phyloP scores from a whole-genome alignment of 2,329 filamentous ascomycete genomes.

The Gnomoniopsis smithogilvyi region DNA sequence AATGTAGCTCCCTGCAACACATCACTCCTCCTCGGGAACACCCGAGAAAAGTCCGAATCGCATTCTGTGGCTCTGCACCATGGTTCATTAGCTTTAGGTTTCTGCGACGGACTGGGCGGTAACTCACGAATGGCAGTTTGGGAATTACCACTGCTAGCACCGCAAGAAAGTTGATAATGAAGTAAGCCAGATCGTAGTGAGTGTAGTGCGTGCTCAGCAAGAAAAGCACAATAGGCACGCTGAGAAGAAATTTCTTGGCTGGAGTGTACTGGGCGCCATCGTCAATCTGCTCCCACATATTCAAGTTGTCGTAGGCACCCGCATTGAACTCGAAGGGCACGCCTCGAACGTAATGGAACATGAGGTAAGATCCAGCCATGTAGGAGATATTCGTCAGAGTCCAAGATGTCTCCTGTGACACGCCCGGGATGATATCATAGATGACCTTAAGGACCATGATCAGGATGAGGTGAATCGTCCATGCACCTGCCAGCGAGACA shows the following conservation, averaged over 20 bases:
- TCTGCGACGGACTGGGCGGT: background rate
- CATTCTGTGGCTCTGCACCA: slow-evolving; percentile 18
- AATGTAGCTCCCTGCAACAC: slow-evolving; percentile 3
- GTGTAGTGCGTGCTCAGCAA: slow-evolving; percentile 98
- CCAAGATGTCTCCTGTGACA: slow-evolving; percentile 98
- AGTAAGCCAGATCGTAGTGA: slow-evolving; percentile 95
- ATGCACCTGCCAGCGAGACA: slow-evolving; percentile 65
- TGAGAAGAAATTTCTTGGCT: slow-evolving; percentile 95
- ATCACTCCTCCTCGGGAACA: slow-evolving; percentile 14
- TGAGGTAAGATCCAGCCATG: slow-evolving; percentile 98
- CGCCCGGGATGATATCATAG: slow-evolving; percentile 92
- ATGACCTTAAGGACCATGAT: slow-evolving; percentile 92
- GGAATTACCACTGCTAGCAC: slow-evolving; percentile 92
- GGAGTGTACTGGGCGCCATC: slow-evolving; percentile 98
- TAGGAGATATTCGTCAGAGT: slow-evolving; percentile 98
- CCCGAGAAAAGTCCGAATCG: slow-evolving; percentile 19
- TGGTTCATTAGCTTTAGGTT: slow-evolving; percentile 13
- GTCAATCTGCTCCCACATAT: slow-evolving; percentile 99
- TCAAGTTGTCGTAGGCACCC: slow-evolving; percentile 97
- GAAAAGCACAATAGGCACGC: slow-evolving; percentile 91
- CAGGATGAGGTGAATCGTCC: slow-evolving; percentile 94
- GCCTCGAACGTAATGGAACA: slow-evolving; percentile 99
- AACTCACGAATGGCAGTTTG: slow-evolving; percentile 88
- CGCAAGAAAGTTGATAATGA: slow-evolving; percentile 94
- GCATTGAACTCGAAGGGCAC: slow-evolving; percentile 99